phyloP scores from a whole-genome alignment of 1,139 yeast genomes.

The Candida albicans region DNA sequence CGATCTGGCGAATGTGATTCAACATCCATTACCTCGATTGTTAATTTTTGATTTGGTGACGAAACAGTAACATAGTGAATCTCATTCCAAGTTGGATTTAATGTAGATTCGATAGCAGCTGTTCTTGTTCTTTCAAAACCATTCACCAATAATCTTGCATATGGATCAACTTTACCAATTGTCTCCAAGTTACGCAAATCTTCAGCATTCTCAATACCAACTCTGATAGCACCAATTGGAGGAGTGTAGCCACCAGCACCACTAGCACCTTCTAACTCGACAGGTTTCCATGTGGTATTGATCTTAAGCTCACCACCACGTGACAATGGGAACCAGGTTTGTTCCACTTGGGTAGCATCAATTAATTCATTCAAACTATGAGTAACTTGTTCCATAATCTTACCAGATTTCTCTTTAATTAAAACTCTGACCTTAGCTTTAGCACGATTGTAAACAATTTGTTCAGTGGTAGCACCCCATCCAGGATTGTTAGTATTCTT shows the following conservation, averaged over 20 bases:
- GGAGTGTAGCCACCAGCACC: constrained; percentile 82
- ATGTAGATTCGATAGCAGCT: constrained; percentile 60
- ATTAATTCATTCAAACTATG: constrained; percentile 69
- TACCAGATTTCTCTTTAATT: constrained; percentile 59
- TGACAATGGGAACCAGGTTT: constrained; percentile 69
- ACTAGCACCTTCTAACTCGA: constrained; percentile 60
- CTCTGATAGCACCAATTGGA: constrained; percentile 89
- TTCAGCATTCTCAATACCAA: constrained; percentile 68
- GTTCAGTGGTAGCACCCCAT: constrained; percentile 67
- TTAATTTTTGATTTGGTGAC: constrained; percentile 75
- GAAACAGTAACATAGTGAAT: constrained; percentile 78
- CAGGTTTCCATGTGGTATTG: constrained; percentile 82
- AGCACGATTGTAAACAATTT: constrained; percentile 72
- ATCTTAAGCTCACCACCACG: constrained; percentile 74
- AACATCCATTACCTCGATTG: constrained; percentile 90
- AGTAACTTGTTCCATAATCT: constrained; percentile 60
- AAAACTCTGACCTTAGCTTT: constrained; percentile 65
- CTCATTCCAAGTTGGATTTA: constrained; percentile 86
- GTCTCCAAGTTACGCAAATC: constrained; percentile 81
- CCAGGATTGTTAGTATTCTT: constrained; percentile 68
- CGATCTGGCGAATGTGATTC: constrained; percentile 77
- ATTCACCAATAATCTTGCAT: constrained; percentile 74
- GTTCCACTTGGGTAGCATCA: constrained; percentile 76
- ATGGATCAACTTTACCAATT: constrained; percentile 91
- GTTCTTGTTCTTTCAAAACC: constrained; percentile 81